Evolutionary conservation across 176 grass and related monocot species (phyloP), one percentile per base, ranked within the genome.

Genomic region (Urochloa ruziziensis): DNA sequence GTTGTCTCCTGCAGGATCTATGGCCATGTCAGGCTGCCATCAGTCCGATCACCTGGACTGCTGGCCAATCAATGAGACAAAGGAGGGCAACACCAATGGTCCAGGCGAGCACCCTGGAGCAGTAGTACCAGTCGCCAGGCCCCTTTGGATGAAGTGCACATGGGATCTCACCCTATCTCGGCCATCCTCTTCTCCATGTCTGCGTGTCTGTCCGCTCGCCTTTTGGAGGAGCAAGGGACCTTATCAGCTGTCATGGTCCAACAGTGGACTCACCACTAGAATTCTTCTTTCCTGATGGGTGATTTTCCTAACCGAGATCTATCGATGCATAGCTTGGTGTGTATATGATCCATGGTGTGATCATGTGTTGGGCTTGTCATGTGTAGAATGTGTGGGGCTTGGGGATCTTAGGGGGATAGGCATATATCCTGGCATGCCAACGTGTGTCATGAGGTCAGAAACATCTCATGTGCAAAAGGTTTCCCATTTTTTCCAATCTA

Each of bases 211-310:
- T 88, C 75, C 49, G 63, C 59, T 48, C 59, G n/a, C n/a, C 18
- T 61, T 53, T 81, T 40, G 40, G 5, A 43, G 23, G 75, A 39
- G 12, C 72, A 62, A 80, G 37, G 82, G 33, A 10, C 28, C 70
- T 33, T 68, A n/a, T 81, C 70, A 69, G 33, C 23, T 35, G 59
- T 47, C 76, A 51, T 4, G 59, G 34, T 80, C 82, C 33, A 76
- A 62, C 77, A 81, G 82, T 89, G 82, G 70, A 85, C 64, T 40
- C 70, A 4, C 52, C 53, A 81, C 82, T 71, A 81, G 62, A 39
- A 23, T 80, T 16, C 4, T 73, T 51, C 16, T 63, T 28, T 23
- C 29, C 10, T 29, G 74, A 70, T 72, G 34, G 74, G 75, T 60
- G 81, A 80, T 74, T 60, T 60, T 67, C 68, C 48, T 61, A 21